A percentile compares a stretch with the other conserved stretches of the same genome.
Conservation (phyloP, 352 stramenopile genomes). For the Globisporangium nagaii region DNA sequence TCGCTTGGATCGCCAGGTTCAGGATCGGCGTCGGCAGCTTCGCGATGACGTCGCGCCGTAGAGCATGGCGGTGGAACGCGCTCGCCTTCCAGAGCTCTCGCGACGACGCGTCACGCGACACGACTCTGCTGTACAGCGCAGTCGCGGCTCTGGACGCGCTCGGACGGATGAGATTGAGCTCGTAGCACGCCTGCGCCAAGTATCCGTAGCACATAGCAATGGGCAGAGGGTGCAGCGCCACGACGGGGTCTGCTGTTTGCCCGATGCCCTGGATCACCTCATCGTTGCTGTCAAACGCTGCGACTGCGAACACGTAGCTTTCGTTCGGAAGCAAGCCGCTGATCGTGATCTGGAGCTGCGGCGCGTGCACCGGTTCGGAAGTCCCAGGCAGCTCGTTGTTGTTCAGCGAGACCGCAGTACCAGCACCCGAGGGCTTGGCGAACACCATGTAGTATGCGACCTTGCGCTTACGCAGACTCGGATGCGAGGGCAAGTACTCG, state of each 20-base stretch:
- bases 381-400: constrained; percentile 65
- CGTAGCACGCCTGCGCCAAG: constrained; percentile 46
- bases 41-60: constrained; percentile 36
- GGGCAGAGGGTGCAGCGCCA: constrained; percentile 62
- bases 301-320: constrained; percentile 80
- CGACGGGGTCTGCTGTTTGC: constrained; percentile 48
- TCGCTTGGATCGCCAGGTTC: constrained; percentile 34
- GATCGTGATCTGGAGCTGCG: constrained; percentile 27
- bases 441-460: constrained; percentile 79
- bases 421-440: constrained; percentile 56
- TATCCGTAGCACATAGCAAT: constrained; percentile 67
- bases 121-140: constrained; percentile 41
- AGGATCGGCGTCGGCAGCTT: constrained; percentile 49
- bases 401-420: constrained; percentile 73
- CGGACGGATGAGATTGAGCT: constrained; percentile 17
- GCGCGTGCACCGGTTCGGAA: constrained; percentile 34
- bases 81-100: constrained; percentile 45
- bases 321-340: constrained; percentile 57
- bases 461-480: constrained; percentile 18
- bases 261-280: constrained; percentile 68
- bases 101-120: constrained; percentile 23
- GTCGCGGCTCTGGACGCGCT: constrained; percentile 32
- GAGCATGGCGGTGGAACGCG: constrained; percentile 56
- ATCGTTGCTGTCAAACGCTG: constrained; percentile 60
- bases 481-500: constrained; percentile 22